Evolutionary conservation across 2,329 filamentous ascomycete species (phyloP).

Genomic region (Taxawa tesnikishii): DNA sequence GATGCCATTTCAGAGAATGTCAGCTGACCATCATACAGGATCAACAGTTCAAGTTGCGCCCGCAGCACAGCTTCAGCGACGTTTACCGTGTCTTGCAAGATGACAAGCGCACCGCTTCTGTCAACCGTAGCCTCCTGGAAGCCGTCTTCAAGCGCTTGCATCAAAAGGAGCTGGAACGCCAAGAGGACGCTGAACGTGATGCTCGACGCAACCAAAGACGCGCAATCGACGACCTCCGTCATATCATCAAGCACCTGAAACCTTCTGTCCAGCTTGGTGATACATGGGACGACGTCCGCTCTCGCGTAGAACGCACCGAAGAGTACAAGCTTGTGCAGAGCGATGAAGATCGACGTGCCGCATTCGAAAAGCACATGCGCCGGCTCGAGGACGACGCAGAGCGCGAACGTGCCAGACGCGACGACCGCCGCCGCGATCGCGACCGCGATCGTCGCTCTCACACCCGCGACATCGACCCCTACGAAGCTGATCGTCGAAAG

Average conservation of each 20-base stretch:
- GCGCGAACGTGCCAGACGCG: conserved; percentile 23
- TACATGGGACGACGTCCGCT: conserved; percentile 77
- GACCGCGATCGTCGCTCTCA: conserved; percentile 39
- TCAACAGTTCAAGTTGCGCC: conserved; percentile 14
- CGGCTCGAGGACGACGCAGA: conserved; percentile 88
- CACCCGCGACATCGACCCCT: conserved; percentile 81
- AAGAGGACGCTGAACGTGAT: conserved; percentile 71
- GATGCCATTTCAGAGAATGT: not conserved
- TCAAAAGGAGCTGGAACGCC: conserved; percentile 16
- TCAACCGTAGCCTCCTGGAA: conserved; percentile 72
- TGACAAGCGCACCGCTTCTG: conserved; percentile 82
- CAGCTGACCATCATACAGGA: not conserved
- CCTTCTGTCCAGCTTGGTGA: conserved; percentile 68
- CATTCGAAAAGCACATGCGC: conserved; percentile 85
- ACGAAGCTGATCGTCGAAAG: conserved; percentile 89
- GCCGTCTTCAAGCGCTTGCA: conserved; percentile 59
- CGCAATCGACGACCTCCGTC: conserved; percentile 72
- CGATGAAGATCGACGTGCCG: conserved; percentile 69
- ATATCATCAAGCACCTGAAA: conserved; percentile 78
- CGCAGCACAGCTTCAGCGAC: conserved; percentile 67
- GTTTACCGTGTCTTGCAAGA: conserved; percentile 71
- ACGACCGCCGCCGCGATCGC: conserved; percentile 35
- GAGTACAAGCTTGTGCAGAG: conserved; percentile 75
- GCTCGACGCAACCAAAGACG: conserved; percentile 77
- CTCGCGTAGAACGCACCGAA: conserved; percentile 64